Conservation (phyloP, 116 monocot species). For the Trichopus zeylanicus region DNA sequence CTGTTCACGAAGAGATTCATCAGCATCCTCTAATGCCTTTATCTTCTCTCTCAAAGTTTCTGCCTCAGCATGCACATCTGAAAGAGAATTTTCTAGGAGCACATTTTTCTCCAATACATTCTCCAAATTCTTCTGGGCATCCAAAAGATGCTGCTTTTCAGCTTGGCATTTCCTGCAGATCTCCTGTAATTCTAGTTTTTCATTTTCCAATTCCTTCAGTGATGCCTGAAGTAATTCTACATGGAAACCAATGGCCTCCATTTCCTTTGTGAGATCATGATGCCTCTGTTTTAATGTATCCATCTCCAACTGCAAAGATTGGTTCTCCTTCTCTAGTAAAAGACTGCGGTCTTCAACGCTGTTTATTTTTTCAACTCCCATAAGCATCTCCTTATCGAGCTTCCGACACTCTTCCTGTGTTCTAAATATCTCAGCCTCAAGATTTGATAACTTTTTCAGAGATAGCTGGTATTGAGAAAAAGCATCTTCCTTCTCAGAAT, state of each 20-base stretch:
- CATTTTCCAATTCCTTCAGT: slow-evolving; percentile 19
- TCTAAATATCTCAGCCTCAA: slow-evolving; percentile 30
- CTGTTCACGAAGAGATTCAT: slow-evolving; percentile 27
- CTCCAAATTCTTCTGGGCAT: slow-evolving; percentile 29
- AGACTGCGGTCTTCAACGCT: slow-evolving; percentile 20
- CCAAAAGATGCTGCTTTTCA: slow-evolving; percentile 22
- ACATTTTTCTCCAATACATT: slow-evolving; percentile 26
- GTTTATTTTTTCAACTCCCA: slow-evolving; percentile 10
- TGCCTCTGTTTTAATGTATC: slow-evolving; percentile 15
- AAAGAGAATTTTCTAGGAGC: slow-evolving; percentile 35
- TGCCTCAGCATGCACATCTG: slow-evolving; percentile 25
- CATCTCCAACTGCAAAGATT: slow-evolving; percentile 22
- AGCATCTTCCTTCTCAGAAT: slow-evolving; percentile 34
- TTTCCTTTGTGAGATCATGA: slow-evolving; percentile 23
- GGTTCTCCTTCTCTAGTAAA: slow-evolving; percentile 31
- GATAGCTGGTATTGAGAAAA: slow-evolving; percentile 21
- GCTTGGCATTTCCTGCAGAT: slow-evolving; percentile 23
- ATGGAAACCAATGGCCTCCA: slow-evolving; percentile 25
- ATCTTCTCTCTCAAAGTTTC: slow-evolving; percentile 35
- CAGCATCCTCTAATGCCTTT: slow-evolving; percentile 38
- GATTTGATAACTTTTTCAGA: slow-evolving; percentile 14
- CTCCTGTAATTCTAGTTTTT: slow-evolving; percentile 15
- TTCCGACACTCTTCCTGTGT: slow-evolving; percentile 30
- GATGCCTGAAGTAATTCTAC: slow-evolving; percentile 35
- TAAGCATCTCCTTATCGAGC: slow-evolving; percentile 41